Evolutionary conservation across 2,329 filamentous ascomycete species (phyloP).

Genomic region (Grosmannia serpens): DNA sequence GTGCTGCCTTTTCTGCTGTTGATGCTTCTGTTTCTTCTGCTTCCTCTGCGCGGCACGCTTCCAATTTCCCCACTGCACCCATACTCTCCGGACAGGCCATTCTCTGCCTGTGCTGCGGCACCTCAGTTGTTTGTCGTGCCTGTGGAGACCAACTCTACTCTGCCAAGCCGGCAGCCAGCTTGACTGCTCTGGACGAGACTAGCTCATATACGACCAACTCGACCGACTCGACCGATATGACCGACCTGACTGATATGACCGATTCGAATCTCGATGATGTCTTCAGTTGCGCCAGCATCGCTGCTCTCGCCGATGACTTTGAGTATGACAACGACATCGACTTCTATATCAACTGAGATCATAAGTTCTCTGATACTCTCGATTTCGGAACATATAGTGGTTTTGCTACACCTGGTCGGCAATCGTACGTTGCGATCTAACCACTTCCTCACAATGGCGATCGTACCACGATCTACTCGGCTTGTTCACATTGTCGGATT

Average conservation of each 20-base stretch:
- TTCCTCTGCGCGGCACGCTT: constrained; percentile 2
- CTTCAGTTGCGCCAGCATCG: background rate
- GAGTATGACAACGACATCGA: constrained; percentile 1
- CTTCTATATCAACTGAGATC: background rate
- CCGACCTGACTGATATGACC: background rate
- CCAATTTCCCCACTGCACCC: background rate
- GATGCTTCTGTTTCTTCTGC: constrained; percentile 1
- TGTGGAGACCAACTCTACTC: constrained; percentile 21
- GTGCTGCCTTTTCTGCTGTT: constrained; percentile 35
- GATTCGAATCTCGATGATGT: constrained; percentile 1
- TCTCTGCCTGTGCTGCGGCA: constrained; percentile 36
- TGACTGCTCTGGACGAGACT: background rate
- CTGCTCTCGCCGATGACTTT: constrained; percentile 4
- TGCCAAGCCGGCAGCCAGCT: background rate
- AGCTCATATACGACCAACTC: background rate
- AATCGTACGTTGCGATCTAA: background rate
- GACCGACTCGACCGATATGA: background rate
- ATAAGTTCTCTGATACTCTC: background rate
- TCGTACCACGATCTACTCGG: too few relatives aligned
- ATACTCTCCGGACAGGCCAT: constrained; percentile 16
- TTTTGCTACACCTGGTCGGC: background rate
- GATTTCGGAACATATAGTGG: background rate
- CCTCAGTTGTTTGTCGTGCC: constrained; percentile 28
- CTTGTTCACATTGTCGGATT: too few relatives aligned
- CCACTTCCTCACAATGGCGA: too few relatives aligned